phyloP scores from a whole-genome alignment of 148 eudicot species.

The Oxyria digyna region DNA sequence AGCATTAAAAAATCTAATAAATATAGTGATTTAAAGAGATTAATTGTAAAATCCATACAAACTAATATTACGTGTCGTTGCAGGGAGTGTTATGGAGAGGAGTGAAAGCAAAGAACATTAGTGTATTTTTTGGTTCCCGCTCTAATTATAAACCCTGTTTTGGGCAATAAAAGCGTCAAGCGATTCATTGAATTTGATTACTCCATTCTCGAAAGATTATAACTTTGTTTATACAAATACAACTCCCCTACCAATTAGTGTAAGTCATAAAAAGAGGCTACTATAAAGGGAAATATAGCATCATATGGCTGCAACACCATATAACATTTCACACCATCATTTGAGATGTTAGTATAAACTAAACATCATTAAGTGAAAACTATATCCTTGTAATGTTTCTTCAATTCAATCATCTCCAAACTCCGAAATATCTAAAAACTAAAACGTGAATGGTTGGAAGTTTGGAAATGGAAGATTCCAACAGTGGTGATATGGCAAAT shows the following conservation, averaged over 20 bases:
- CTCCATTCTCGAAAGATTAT: not conserved
- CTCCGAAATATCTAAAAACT: not conserved
- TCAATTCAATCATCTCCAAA: too few species aligned
- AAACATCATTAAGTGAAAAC: too few species aligned
- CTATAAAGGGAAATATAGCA: not conserved
- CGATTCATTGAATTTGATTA: not conserved
- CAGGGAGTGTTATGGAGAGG: too few species aligned
- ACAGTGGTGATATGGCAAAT: not conserved
- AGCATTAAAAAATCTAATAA: too few species aligned
- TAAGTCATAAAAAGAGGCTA: not conserved
- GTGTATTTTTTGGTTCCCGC: not conserved
- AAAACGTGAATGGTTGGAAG: not conserved
- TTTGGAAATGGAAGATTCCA: not conserved
- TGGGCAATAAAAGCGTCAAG: conserved; percentile 5
- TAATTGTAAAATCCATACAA: too few species aligned
- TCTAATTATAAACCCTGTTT: not conserved
- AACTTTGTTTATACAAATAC: not conserved
- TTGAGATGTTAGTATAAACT: too few species aligned
- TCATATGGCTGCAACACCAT: too few species aligned
- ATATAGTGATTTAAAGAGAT: too few species aligned
- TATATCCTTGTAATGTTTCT: too few species aligned
- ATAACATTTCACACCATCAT: too few species aligned
- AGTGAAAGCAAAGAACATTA: conserved; percentile 1
- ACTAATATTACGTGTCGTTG: too few species aligned
- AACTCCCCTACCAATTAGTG: not conserved